phyloP scores from a whole-genome alignment of 768 basidiomycete genomes.

The Suillus luteus region DNA sequence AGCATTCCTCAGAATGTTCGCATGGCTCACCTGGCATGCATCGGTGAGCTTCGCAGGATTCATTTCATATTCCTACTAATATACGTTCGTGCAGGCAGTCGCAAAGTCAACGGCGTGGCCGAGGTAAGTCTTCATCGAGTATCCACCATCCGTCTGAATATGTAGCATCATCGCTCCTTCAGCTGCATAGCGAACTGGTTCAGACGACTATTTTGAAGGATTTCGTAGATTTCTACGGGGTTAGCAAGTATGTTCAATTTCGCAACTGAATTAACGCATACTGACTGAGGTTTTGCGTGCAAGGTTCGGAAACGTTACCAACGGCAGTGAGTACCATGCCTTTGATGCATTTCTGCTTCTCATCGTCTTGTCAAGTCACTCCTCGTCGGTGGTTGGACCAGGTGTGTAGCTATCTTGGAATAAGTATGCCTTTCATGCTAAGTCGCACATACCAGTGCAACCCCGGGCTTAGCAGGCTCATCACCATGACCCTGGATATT shows the following conservation, averaged over 20 bases:
- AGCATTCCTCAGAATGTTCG: slow-evolving; percentile 82
- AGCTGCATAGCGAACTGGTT: slow-evolving; percentile 90
- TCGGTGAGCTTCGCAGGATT: slow-evolving; percentile 44
- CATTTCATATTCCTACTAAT: slow-evolving; percentile 8
- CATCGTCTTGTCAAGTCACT: slow-evolving; percentile 54
- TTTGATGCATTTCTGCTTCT: not conserved
- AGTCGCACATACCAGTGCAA: slow-evolving; percentile 63
- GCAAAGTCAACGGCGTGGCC: slow-evolving; percentile 94
- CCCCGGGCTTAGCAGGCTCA: slow-evolving; percentile 80
- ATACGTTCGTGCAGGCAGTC: slow-evolving; percentile 49
- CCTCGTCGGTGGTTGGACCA: slow-evolving; percentile 93
- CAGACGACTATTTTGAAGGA: slow-evolving; percentile 83
- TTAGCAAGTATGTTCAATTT: slow-evolving; percentile 58
- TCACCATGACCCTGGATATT: slow-evolving; percentile 77
- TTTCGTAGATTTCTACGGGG: slow-evolving; percentile 90
- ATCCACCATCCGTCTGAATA: not conserved
- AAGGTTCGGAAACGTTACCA: slow-evolving; percentile 88
- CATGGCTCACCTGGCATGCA: slow-evolving; percentile 91
- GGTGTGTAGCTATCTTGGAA: slow-evolving; percentile 31
- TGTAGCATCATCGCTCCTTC: not conserved
- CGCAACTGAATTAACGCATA: not conserved
- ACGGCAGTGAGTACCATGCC: slow-evolving; percentile 68
- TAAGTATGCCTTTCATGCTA: not conserved
- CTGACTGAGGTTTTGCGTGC: slow-evolving; percentile 21
- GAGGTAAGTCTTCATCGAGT: slow-evolving; percentile 48